Conservation (phyloP, 257 asterid genomes). For the Parsonsia alboflavescens region DNA sequence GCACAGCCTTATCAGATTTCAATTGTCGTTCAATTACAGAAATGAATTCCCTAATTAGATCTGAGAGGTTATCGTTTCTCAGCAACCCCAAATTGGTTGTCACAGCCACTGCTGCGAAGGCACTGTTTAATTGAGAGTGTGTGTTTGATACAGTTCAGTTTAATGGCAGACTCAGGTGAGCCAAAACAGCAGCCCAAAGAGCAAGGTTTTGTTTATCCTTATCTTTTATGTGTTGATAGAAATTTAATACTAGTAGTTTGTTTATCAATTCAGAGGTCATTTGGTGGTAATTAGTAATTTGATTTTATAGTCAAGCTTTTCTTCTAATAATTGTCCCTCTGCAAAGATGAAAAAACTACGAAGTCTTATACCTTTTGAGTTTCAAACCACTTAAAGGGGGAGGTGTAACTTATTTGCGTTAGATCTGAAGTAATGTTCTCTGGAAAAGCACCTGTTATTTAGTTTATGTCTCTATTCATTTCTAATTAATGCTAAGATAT, state of each 20-base stretch:
- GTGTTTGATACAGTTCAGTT: neutral
- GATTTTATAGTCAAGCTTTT: neutral
- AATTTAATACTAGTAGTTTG: neutral
- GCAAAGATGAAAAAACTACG: neutral
- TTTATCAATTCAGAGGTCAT: neutral
- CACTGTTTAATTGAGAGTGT: neutral
- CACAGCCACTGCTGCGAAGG: neutral
- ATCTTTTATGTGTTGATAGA: neutral
- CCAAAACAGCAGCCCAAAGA: conserved; percentile 9
- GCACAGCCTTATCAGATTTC: no score
- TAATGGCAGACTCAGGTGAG: conserved; percentile 19
- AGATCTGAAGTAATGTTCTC: neutral
- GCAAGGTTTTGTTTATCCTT: conserved; percentile 11
- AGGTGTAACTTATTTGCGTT: no score
- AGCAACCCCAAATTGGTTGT: neutral
- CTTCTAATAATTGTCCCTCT: neutral
- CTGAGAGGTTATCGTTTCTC: neutral
- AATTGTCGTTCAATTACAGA: no score
- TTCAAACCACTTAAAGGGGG: neutral
- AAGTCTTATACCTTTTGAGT: neutral
- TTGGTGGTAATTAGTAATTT: neutral
- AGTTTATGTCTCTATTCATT: neutral
- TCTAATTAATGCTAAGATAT: neutral
- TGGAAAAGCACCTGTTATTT: neutral
- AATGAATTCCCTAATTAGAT: no score